Conservation (phyloP, 495 filamentous ascomycete genomes). For the Penicillium steckii region DNA sequence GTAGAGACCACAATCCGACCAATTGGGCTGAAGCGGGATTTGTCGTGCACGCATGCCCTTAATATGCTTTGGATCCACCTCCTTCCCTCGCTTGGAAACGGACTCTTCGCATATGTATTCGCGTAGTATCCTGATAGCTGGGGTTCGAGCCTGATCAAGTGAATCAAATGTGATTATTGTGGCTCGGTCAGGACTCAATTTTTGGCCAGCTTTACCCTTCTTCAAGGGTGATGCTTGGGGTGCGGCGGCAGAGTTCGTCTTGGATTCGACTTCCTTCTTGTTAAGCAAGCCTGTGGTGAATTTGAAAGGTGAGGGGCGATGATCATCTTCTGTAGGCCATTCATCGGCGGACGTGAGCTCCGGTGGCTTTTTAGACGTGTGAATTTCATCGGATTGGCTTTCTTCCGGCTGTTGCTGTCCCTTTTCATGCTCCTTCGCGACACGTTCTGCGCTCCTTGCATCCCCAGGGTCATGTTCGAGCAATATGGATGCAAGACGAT, state of each 20-base stretch:
- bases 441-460: not conserved
- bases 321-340: slow-evolving; percentile 29
- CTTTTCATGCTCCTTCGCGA: not conserved
- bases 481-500: slow-evolving; percentile 30
- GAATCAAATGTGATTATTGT: slow-evolving; percentile 90
- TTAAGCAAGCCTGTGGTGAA: not conserved
- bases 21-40: slow-evolving; percentile 80
- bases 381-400: not conserved
- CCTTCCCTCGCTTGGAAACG: slow-evolving; percentile 61
- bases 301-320: slow-evolving; percentile 4
- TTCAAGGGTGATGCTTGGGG: slow-evolving; percentile 21
- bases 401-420: not conserved
- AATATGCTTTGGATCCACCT: slow-evolving; percentile 48
- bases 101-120: slow-evolving; percentile 77
- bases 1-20: slow-evolving; percentile 85
- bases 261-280: not conserved
- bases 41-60: slow-evolving; percentile 66
- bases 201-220: slow-evolving; percentile 25
- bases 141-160: slow-evolving; percentile 58
- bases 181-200: slow-evolving; percentile 43
- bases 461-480: slow-evolving; percentile 1
- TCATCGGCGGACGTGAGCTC: slow-evolving; percentile 13
- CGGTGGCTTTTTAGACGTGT: slow-evolving; percentile 1
- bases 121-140: slow-evolving; percentile 63
- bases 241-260: not conserved